phyloP scores from a whole-genome alignment of 495 filamentous ascomycete genomes.

The Annulohypoxylon nitens region DNA sequence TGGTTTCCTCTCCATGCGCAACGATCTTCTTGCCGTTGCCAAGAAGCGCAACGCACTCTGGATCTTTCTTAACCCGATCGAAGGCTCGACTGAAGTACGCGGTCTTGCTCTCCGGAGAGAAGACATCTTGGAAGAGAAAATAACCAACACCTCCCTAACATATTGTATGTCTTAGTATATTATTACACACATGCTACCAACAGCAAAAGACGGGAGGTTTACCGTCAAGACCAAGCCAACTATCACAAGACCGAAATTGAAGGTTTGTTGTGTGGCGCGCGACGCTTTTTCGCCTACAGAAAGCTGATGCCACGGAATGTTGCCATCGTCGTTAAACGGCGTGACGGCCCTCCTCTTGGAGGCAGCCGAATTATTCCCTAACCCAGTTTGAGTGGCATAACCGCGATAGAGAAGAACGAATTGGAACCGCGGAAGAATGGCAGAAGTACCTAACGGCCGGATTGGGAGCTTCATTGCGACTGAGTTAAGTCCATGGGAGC shows the following conservation, averaged over 20 bases:
- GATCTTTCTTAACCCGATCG: constrained; percentile 79
- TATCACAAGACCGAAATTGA: constrained; percentile 85
- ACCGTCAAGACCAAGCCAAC: constrained; percentile 83
- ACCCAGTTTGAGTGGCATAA: constrained; percentile 53
- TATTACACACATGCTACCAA: neutral
- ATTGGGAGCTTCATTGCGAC: constrained; percentile 52
- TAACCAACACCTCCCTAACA: constrained; percentile 78
- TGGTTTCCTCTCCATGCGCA: constrained; percentile 86
- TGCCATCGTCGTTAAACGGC: constrained; percentile 83
- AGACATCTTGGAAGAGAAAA: constrained; percentile 86
- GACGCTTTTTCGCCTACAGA: constrained; percentile 81
- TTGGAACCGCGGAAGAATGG: constrained; percentile 39
- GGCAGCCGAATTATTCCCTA: constrained; percentile 25
- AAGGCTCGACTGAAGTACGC: constrained; percentile 91
- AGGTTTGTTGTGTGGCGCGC: constrained; percentile 88
- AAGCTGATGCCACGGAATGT: constrained; percentile 83
- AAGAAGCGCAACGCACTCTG: constrained; percentile 77
- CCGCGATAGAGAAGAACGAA: constrained; percentile 37
- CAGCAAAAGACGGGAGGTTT: constrained; percentile 34
- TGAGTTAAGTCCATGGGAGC: constrained; percentile 40
- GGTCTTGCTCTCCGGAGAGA: constrained; percentile 86
- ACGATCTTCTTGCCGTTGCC: constrained; percentile 80
- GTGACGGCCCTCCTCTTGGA: constrained; percentile 74
- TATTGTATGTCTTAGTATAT: constrained; percentile 30
- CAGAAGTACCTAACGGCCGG: constrained; percentile 36